Evolutionary conservation across 306 rosid species (phyloP).

Genomic region (Carpinus fangiana): DNA sequence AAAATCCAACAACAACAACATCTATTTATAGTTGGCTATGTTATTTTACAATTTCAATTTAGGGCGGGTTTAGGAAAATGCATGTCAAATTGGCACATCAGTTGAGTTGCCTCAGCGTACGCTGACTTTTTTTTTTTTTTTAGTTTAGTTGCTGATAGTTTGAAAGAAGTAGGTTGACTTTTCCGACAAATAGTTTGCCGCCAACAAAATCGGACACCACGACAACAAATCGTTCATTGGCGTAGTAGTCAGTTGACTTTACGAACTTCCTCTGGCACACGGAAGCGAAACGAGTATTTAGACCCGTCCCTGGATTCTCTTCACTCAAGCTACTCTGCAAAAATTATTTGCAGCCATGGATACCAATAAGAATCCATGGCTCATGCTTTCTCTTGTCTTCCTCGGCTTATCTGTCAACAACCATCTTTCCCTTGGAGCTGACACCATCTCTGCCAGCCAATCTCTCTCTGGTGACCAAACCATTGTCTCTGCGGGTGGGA

Average conservation of each 20-base stretch:
- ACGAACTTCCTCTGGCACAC: no score
- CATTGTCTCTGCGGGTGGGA: slow-evolving; percentile 40
- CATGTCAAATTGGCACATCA: slow-evolving; percentile 55
- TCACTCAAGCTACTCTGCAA: background rate
- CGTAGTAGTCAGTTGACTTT: background rate
- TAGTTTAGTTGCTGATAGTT: no score
- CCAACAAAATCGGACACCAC: no score
- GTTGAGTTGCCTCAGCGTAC: no score
- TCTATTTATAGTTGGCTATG: slow-evolving; percentile 6
- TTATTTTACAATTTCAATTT: slow-evolving; percentile 29
- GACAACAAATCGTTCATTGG: no score
- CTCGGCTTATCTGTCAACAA: slow-evolving; percentile 28
- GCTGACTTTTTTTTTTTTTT: no score
- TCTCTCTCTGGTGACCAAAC: slow-evolving; percentile 62
- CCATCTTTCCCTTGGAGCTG: slow-evolving; percentile 33
- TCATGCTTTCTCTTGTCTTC: slow-evolving; percentile 26
- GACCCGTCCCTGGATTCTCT: no score
- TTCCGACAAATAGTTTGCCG: no score
- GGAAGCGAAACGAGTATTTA: no score
- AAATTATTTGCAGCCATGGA: slow-evolving; percentile 26
- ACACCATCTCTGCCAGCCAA: slow-evolving; percentile 48
- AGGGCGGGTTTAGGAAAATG: slow-evolving; percentile 45
- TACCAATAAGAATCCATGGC: slow-evolving; percentile 24
- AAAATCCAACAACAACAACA: no score
- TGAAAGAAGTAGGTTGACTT: no score